A percentile compares a stretch with the other conserved stretches of the same genome.
These are phyloP conservation scores for Paramecium biaurelia DNA, from an alignment of 73 alveolate species.

Conservation along the genomic window DNA sequence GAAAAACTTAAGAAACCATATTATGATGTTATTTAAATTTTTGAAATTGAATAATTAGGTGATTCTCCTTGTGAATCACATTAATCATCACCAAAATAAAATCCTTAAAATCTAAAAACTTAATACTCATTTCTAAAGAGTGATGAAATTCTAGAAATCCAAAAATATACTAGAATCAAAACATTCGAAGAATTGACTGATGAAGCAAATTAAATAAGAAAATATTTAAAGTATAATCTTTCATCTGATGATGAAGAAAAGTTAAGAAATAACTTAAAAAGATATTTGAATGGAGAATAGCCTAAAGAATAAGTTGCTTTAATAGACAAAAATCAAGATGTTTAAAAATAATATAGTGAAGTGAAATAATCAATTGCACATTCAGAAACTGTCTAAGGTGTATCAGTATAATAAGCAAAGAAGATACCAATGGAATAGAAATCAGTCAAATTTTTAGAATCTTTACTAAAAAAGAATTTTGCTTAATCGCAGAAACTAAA, in stretches of 20 bases:
- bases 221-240: neutral
- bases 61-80: neutral
- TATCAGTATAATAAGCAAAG: neutral
- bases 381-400: neutral
- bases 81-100: neutral
- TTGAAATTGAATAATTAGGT: neutral
- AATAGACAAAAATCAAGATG: neutral
- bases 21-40: neutral
- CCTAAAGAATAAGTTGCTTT: neutral
- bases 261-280: neutral
- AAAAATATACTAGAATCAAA: neutral
- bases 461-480: conserved; percentile 16
- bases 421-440: conserved; percentile 21
- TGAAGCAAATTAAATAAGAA: neutral
- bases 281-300: neutral
- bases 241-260: neutral
- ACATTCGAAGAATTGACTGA: neutral
- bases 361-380: neutral
- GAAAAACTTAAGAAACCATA: conserved; percentile 27
- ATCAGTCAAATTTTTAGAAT: conserved; percentile 33
- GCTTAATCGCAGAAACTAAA: conserved; percentile 2
- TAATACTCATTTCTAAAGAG: neutral
- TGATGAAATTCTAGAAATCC: neutral
- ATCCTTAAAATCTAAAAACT: neutral
- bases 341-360: neutral